phyloP scores from a whole-genome alignment of 2,329 filamentous ascomycete species.

The Aspergillus hiratsukae region DNA sequence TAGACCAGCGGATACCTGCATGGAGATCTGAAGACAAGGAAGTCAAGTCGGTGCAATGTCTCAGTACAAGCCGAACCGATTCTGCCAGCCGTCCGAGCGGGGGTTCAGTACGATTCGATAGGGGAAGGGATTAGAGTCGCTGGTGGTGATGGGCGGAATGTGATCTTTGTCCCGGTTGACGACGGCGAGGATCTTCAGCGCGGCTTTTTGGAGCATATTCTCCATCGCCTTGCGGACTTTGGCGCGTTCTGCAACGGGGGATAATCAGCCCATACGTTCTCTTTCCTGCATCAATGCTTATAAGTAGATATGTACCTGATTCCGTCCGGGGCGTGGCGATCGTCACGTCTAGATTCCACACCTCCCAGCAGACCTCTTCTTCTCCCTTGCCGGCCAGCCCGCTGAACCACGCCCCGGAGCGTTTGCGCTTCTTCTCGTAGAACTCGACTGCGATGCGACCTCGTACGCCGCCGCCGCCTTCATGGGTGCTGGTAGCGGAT shows the following conservation, averaged over 20 bases:
- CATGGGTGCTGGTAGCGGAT: slow-evolving; percentile 51
- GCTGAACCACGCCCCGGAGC: slow-evolving; percentile 66
- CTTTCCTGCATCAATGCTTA: background rate
- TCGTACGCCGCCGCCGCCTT: slow-evolving; percentile 56
- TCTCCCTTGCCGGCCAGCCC: slow-evolving; percentile 59
- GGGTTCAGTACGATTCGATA: slow-evolving; percentile 90
- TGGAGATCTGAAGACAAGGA: background rate
- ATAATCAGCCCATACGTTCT: background rate
- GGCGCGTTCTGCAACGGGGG: slow-evolving; percentile 59
- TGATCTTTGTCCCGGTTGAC: slow-evolving; percentile 90
- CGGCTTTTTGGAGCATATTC: slow-evolving; percentile 78
- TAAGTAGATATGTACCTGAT: slow-evolving; percentile 54
- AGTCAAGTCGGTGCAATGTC: background rate
- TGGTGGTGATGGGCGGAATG: slow-evolving; percentile 93
- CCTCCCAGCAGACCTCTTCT: slow-evolving; percentile 95
- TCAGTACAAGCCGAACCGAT: slow-evolving; percentile 71
- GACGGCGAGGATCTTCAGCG: slow-evolving; percentile 82
- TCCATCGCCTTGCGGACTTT: slow-evolving; percentile 91
- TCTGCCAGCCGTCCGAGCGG: slow-evolving; percentile 72
- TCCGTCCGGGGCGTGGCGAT: slow-evolving; percentile 85
- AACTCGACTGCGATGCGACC: slow-evolving; percentile 85
- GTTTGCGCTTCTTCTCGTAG: slow-evolving; percentile 84
- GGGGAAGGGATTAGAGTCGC: slow-evolving; percentile 87
- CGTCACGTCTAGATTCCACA: slow-evolving; percentile 91
- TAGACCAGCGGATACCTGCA: background rate